These are phyloP conservation scores for Didymella segeticola DNA, from an alignment of 2,329 filamentous ascomycete species.

Conservation along the genomic window DNA sequence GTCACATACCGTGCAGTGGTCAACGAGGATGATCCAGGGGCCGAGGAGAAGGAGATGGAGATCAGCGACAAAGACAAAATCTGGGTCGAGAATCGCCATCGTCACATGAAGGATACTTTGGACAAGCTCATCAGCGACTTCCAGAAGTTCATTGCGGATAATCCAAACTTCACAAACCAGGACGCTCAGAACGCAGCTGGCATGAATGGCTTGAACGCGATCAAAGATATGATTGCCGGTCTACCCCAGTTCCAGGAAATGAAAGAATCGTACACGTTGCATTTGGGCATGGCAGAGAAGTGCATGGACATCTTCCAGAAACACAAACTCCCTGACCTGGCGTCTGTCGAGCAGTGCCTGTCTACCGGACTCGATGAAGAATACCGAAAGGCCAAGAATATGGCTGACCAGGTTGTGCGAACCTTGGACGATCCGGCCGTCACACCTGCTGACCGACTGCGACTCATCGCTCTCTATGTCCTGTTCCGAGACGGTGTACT, in stretches of 20 bases:
- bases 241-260: constrained; percentile 93
- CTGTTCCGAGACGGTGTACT: constrained; percentile 87
- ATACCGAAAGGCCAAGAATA: constrained; percentile 85
- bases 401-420: constrained; percentile 83
- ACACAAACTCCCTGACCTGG: constrained; percentile 84
- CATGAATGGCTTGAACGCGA: constrained; percentile 86
- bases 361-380: constrained; percentile 94
- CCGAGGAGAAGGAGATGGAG: constrained; percentile 88
- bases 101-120: constrained; percentile 98
- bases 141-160: constrained; percentile 86
- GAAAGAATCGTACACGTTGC: constrained; percentile 93
- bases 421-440: constrained; percentile 87
- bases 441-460: constrained; percentile 74
- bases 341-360: constrained; percentile 80
- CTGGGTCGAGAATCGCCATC: constrained; percentile 93
- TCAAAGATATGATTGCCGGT: constrained; percentile 96
- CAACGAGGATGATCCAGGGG: constrained; percentile 73
- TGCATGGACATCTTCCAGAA: constrained; percentile 93
- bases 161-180: constrained; percentile 87
- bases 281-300: constrained; percentile 95
- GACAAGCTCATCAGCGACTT: constrained; percentile 93
- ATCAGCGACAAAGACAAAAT: constrained; percentile 89
- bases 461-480: constrained; percentile 84
- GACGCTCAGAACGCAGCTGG: constrained; percentile 72
- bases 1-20: constrained; percentile 81